phyloP scores from a whole-genome alignment of 768 basidiomycete genomes.

The Lactarius akahatsu region DNA sequence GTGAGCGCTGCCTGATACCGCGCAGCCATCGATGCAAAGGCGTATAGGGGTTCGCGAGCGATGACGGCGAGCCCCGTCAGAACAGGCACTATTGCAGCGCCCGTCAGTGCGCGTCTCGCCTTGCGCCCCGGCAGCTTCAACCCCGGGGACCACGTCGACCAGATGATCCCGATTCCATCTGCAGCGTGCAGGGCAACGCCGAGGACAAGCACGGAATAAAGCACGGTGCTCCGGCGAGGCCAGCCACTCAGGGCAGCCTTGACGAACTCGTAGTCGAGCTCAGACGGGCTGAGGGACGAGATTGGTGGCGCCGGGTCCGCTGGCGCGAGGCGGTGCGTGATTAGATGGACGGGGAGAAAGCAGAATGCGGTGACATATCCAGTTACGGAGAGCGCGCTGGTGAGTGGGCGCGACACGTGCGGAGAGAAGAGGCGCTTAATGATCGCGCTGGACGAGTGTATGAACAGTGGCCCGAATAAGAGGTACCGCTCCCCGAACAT shows the following conservation, averaged over 20 bases:
- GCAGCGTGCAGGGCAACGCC: conserved; percentile 58
- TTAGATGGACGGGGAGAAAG: conserved; percentile 67
- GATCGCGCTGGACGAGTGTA: conserved; percentile 61
- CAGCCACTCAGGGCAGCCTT: conserved; percentile 64
- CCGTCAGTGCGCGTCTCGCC: conserved; percentile 37
- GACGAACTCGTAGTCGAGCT: conserved; percentile 82
- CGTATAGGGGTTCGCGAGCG: conserved; percentile 56
- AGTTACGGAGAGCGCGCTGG: conserved; percentile 52
- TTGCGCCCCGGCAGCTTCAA: conserved; percentile 33
- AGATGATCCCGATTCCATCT: conserved; percentile 58
- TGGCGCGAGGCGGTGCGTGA: conserved; percentile 64
- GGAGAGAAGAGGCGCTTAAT: conserved; percentile 56
- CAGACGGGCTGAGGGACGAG: conserved; percentile 61
- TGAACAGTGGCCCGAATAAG: conserved; percentile 61
- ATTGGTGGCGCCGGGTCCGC: conserved; percentile 49
- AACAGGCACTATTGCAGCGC: conserved; percentile 49
- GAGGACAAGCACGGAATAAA: conserved; percentile 62
- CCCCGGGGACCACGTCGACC: conserved; percentile 47
- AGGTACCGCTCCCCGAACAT: conserved; percentile 64
- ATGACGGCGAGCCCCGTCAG: conserved; percentile 55
- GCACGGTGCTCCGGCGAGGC: conserved; percentile 59
- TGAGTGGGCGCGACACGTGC: conserved; percentile 39
- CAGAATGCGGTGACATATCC: conserved; percentile 59
- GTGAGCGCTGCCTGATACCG: conserved; percentile 54
- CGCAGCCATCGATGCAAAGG: conserved; percentile 49